Base-by-base conservation (phyloP, 2,329 filamentous ascomycete species). In the Colletotrichum higginsianum region DNA sequence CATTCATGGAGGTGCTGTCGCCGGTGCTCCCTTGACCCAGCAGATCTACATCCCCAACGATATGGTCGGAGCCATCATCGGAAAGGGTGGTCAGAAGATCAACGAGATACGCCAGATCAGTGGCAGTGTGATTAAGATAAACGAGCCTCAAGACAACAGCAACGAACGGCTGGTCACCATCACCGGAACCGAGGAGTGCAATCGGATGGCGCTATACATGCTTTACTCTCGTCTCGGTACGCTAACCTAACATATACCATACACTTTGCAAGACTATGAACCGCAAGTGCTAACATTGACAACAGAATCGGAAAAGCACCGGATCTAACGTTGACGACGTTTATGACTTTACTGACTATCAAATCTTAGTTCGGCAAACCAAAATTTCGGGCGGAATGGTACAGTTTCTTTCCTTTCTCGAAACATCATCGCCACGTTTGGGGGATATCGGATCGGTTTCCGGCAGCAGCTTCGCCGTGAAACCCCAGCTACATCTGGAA, bases 131-230 rank as follows among this genome's bases (percentile, higher is more conserved):
- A 98, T 99, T 83, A 99, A 99, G 87, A 99, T 99, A 87, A 98
- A 99, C 81, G 96, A 99, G 82, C 96, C 96, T 1, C 96, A 98
- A 82, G 96, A 98, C 83, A 98, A 97, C 84, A 98, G 94, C 88
- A 99, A 98, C 79, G 96, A 99, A 86, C 92, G 96, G 74, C 87
- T 99, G 71, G 96, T 99, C 69, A 99, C 96, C 18, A 97, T 99
- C 77, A 98, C 96, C 2, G 96, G 96, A 75, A 98, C 96, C 7
- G 95, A 97, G 78, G 96, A 99, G 84, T 98, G 95, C 87, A 99
- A 99, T 85, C 94, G 98, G 79, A 98, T 99, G 95, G 96, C 96
- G n/a, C 85, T 99, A 67, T 99, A 98, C 85, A 98, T 99, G 95
- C 90, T 99, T 66, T 99, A 99, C 84, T 97, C 94, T 72, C 91